Conservation (phyloP, 1,284 basidiomycete species). For the Trametes polyzona region DNA sequence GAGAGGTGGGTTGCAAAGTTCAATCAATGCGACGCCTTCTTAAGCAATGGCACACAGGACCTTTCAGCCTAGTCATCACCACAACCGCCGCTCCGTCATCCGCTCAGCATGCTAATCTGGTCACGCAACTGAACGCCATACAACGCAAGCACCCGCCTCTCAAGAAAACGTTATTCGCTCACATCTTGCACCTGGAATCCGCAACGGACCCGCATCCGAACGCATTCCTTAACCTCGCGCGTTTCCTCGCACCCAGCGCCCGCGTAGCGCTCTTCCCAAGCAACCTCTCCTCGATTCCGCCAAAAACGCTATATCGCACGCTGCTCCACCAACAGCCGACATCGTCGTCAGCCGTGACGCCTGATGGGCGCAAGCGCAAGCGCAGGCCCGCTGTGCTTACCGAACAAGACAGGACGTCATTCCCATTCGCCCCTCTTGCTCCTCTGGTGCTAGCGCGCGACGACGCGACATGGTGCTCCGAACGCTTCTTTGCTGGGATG, state of each 20-base stretch:
- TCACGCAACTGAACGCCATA: slow-evolving; percentile 29
- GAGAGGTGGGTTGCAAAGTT: slow-evolving; percentile 43
- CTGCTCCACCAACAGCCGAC: slow-evolving; percentile 19
- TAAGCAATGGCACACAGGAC: slow-evolving; percentile 44
- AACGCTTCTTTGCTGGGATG: slow-evolving; percentile 52
- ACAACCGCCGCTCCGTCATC: slow-evolving; percentile 42
- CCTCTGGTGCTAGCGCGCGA: slow-evolving; percentile 53
- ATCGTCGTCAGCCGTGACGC: slow-evolving; percentile 18
- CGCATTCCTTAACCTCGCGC: slow-evolving; percentile 63
- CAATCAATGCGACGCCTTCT: neutral
- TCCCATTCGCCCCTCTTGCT: slow-evolving; percentile 44
- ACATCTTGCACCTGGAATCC: slow-evolving; percentile 51
- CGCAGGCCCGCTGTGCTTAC: slow-evolving; percentile 34
- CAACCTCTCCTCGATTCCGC: slow-evolving; percentile 37
- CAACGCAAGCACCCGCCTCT: slow-evolving; percentile 32
- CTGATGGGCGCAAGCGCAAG: slow-evolving; percentile 6
- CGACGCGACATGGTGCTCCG: slow-evolving; percentile 64
- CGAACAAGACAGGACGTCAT: slow-evolving; percentile 34
- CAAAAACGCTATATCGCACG: slow-evolving; percentile 31
- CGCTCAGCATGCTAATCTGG: slow-evolving; percentile 19
- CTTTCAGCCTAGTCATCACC: slow-evolving; percentile 57
- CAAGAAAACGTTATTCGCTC: slow-evolving; percentile 44
- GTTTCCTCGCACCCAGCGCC: slow-evolving; percentile 57
- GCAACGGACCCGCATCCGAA: slow-evolving; percentile 49
- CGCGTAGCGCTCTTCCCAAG: slow-evolving; percentile 58